Conservation (phyloP, 2,329 filamentous ascomycete genomes). For the Calonectria fujianensis region DNA sequence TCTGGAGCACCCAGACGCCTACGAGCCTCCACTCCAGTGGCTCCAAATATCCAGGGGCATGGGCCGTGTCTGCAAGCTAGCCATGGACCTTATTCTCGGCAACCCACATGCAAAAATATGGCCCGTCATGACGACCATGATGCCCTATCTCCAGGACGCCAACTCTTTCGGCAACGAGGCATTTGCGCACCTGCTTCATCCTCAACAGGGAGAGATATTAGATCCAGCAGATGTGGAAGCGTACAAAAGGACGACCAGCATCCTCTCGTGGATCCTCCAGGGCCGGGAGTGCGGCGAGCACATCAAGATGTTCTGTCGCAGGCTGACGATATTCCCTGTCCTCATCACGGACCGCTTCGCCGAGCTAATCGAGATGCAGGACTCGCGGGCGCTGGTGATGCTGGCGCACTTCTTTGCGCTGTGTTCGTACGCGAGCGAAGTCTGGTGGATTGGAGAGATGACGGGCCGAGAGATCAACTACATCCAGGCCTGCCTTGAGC, state of each 20-base stretch:
- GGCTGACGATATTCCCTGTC: conserved; percentile 46
- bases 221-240: conserved; percentile 40
- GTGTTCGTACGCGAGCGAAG: conserved; percentile 36
- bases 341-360: conserved; percentile 46
- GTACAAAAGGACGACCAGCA: conserved; percentile 43
- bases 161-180: conserved; percentile 19
- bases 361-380: conserved; percentile 41
- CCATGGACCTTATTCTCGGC: conserved; percentile 38
- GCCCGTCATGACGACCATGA: conserved; percentile 38
- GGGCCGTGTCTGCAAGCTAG: conserved; percentile 44
- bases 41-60: conserved; percentile 51
- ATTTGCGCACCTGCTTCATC: conserved; percentile 42
- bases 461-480: conserved; percentile 27
- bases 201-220: conserved; percentile 21
- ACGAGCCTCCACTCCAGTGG: conserved; percentile 52
- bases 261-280: conserved; percentile 45
- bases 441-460: conserved; percentile 43
- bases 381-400: conserved; percentile 50
- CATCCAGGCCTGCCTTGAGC: conserved; percentile 7
- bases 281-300: conserved; percentile 44
- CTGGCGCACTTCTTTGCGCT: conserved; percentile 53
- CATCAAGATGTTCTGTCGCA: conserved; percentile 41
- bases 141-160: conserved; percentile 28
- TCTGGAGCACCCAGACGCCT: conserved; percentile 34
- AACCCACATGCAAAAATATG: conserved; percentile 44